Base-by-base conservation (phyloP, 257 asterid species). In the Euphrasia confusa region DNA sequence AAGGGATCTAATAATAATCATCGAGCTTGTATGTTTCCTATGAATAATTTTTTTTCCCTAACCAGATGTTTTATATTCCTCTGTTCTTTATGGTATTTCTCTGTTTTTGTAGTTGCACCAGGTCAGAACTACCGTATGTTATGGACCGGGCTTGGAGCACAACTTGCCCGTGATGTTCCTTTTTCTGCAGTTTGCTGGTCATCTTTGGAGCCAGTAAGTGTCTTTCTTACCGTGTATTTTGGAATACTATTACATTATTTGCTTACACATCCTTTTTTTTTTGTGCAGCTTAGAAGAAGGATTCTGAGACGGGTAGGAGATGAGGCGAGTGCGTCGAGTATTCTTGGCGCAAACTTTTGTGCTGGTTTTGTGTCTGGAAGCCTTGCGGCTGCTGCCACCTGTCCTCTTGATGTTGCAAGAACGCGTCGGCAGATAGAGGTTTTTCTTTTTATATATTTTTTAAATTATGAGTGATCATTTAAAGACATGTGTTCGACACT, bases 141-240 rank as follows among this genome's bases (percentile, higher is more conserved):
- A 61, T 87, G 97, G 97, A 83, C 90, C 58, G 95, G 97, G 60
- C 86, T 89, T n/a, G 92, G 97, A 58, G 91, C 87, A 58, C 97
- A 89, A 71, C 92, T 89, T 65, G 90, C 87, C 11, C 97, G 95
- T 7, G 97, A 89, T 73, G 97, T 89, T 60, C 97, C 97, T 27
- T 87, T 86, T 77, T 87, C 97, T 70, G 97, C 97, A 21, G 80
- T 89, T 64, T 87, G 97, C 73, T 89, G 97, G 97, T 74, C 95
- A 61, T 67, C 89, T 64, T 88, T 89, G 56, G 97, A 89, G 77
- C 95, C 94, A 53, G 97, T 87, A 74, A 74, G 84, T 28, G n/a
- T 58, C 68, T 56, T 13, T 56, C 48, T 1, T 35, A 37, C 10
- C 7, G 65, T 11, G 47, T 30, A 10, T 32, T 14, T 12, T 18